Conservation (phyloP, 2,329 filamentous ascomycete species). For the Pleochaeta shiraiana region DNA sequence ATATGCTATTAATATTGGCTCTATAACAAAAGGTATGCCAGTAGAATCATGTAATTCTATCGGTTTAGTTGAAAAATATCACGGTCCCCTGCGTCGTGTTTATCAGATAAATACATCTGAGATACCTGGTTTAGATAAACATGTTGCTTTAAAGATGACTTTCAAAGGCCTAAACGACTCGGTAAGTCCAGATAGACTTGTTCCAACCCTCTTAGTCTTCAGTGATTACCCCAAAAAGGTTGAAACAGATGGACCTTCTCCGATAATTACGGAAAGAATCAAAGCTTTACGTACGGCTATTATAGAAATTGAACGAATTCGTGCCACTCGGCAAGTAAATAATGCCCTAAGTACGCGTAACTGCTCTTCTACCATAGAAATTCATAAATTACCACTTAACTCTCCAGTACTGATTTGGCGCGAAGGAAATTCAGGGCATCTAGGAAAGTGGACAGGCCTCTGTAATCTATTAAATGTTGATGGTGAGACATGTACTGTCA, state of each 20-base stretch:
- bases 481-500: constrained; percentile 1
- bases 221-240: constrained; percentile 4
- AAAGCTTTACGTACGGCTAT: constrained; percentile 4
- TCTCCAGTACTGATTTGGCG: constrained; percentile 4
- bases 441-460: not conserved
- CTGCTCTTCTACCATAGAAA: not conserved
- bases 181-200: not conserved
- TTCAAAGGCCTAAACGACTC: constrained; percentile 7
- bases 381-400: constrained; percentile 4
- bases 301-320: constrained; percentile 1
- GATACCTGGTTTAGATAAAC: constrained; percentile 1
- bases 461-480: not conserved
- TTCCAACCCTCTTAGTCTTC: constrained; percentile 6
- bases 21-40: not conserved
- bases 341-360: not conserved
- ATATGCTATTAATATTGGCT: not conserved
- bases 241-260: not conserved
- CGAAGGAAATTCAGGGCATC: not conserved
- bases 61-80: not conserved
- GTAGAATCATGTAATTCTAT: not conserved
- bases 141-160: constrained; percentile 5
- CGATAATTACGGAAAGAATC: not conserved
- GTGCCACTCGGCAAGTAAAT: not conserved
- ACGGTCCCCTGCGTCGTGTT: not conserved
- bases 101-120: not conserved